phyloP scores from a whole-genome alignment of 352 stramenopile genomes.

The Phytophthora litchii region DNA sequence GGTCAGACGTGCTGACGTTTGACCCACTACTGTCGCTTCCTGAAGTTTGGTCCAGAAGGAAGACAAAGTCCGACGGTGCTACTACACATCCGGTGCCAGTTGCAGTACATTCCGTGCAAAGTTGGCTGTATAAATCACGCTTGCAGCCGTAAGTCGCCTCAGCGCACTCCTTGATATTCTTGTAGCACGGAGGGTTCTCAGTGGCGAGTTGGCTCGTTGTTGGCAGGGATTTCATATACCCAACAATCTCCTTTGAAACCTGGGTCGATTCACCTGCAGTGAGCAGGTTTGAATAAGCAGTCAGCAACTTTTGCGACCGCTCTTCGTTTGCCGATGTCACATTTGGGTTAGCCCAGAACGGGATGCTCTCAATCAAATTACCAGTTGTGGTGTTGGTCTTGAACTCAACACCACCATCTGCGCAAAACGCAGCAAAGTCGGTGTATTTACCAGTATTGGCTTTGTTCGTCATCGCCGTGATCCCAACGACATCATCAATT shows the following conservation, averaged over 20 bases:
- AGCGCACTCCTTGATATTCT: constrained; percentile 47
- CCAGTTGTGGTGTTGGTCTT: constrained; percentile 6
- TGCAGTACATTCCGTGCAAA: constrained; percentile 48
- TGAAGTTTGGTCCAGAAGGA: not conserved
- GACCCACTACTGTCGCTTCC: constrained; percentile 18
- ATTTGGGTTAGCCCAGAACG: constrained; percentile 62
- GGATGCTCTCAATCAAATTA: constrained; percentile 31
- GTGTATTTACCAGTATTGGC: constrained; percentile 20
- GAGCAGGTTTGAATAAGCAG: constrained; percentile 49
- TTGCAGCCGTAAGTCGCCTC: constrained; percentile 46
- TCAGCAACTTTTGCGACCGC: constrained; percentile 43
- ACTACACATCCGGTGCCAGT: constrained; percentile 22
- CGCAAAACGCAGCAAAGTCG: constrained; percentile 60
- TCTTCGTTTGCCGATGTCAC: constrained; percentile 36
- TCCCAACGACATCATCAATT: constrained; percentile 78
- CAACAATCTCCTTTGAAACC: constrained; percentile 21
- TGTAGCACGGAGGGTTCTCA: constrained; percentile 61
- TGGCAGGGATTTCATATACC: constrained; percentile 52
- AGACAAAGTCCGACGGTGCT: not conserved
- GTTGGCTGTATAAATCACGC: constrained; percentile 51
- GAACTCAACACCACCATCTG: constrained; percentile 56
- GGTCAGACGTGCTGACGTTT: constrained; percentile 2
- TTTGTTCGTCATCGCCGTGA: constrained; percentile 53
- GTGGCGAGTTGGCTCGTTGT: constrained; percentile 27
- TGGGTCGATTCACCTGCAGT: constrained; percentile 31